Conservation (phyloP, 2,329 filamentous ascomycete genomes). For the Beauveria australis region DNA sequence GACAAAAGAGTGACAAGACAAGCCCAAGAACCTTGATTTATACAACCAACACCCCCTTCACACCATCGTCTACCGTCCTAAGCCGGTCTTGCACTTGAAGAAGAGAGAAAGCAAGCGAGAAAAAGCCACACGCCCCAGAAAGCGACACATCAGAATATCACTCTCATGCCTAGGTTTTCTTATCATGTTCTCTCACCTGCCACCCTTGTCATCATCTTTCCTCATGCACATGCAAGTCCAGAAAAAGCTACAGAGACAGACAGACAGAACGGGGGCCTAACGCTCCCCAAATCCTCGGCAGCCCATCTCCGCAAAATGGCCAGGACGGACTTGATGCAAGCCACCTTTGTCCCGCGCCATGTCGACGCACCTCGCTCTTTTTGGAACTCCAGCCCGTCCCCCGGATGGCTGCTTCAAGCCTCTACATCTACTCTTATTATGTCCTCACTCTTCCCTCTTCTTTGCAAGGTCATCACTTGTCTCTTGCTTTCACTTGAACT, state of each 20-base stretch:
- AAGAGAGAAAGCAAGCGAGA: too few relatives aligned
- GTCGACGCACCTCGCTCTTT: slow-evolving; percentile 1
- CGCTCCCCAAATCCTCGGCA: background rate
- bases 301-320: background rate
- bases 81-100: too few relatives aligned
- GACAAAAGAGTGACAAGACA: background rate
- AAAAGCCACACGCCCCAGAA: too few relatives aligned
- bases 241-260: background rate
- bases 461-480: background rate
- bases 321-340: slow-evolving; percentile 1
- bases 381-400: background rate
- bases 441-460: background rate
- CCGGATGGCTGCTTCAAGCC: too few relatives aligned
- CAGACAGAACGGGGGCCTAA: too few relatives aligned
- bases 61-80: too few relatives aligned
- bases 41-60: background rate
- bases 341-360: background rate
- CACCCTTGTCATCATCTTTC: background rate
- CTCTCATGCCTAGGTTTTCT: too few relatives aligned
- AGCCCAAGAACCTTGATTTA: background rate
- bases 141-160: too few relatives aligned
- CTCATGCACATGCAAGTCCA: background rate
- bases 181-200: background rate
- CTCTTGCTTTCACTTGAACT: background rate
- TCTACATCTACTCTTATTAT: background rate